Conservation (phyloP, 345 rosid genomes). For the Kandelia obovata region DNA sequence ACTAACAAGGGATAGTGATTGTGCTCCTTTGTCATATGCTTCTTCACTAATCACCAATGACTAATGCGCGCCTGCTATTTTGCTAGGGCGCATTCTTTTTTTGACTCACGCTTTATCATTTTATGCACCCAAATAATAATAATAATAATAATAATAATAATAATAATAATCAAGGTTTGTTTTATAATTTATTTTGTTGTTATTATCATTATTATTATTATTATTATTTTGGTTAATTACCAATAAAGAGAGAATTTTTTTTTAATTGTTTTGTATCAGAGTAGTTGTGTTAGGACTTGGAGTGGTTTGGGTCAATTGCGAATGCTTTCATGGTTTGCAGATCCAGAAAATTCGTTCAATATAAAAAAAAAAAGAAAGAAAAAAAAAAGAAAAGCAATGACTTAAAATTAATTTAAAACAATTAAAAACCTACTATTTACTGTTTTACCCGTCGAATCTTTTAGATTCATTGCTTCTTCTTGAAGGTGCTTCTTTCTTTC, state of each 20-base stretch:
- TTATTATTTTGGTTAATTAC: too few species aligned
- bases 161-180: too few species aligned
- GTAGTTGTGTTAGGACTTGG: background rate
- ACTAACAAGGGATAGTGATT: background rate
- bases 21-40: conserved; percentile 2
- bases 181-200: background rate
- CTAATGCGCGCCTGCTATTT: conserved; percentile 4
- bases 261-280: background rate
- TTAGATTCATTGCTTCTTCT: background rate
- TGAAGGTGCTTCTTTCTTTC: background rate
- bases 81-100: too few species aligned
- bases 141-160: too few species aligned
- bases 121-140: too few species aligned
- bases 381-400: too few species aligned
- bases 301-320: conserved; percentile 10
- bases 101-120: too few species aligned
- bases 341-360: background rate
- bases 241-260: background rate
- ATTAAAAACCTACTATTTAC: too few species aligned
- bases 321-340: conserved; percentile 2
- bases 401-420: too few species aligned
- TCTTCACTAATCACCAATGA: conserved; percentile 17
- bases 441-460: too few species aligned
- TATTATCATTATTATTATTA: too few species aligned
- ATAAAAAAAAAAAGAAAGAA: too few species aligned